Evolutionary conservation across 2,329 filamentous ascomycete species (phyloP).

Genomic region (Aspergillus sp.): DNA sequence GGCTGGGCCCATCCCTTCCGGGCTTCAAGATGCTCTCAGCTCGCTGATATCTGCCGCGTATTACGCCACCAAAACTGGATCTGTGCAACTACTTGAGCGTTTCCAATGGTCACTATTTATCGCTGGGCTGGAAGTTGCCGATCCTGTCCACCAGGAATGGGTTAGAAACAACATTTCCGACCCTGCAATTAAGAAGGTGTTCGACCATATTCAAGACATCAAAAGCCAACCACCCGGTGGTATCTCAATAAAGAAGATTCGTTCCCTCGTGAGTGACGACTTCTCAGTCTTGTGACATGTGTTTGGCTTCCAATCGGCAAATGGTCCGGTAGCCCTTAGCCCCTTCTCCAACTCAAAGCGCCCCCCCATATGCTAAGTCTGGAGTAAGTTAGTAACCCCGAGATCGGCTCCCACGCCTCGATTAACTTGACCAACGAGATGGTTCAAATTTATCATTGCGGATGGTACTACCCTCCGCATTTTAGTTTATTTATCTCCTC

Average conservation of each 20-base stretch:
- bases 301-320: background rate
- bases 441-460: background rate
- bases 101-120: conserved; percentile 16
- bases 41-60: conserved; percentile 5
- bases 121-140: conserved; percentile 6
- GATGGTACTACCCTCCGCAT: background rate
- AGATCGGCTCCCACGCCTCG: conserved; percentile 4
- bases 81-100: conserved; percentile 12
- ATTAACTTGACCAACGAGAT: conserved; percentile 7
- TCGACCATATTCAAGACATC: background rate
- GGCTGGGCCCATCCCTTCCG: background rate
- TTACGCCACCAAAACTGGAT: conserved; percentile 1
- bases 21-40: background rate
- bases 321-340: too few relatives aligned
- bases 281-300: background rate
- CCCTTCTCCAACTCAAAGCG: too few relatives aligned
- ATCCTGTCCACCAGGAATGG: conserved; percentile 13
- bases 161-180: conserved; percentile 9
- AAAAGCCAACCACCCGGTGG: background rate
- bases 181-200: conserved; percentile 4
- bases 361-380: too few relatives aligned
- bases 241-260: conserved; percentile 7
- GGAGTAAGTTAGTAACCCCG: background rate
- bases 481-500: background rate
- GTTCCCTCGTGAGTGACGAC: background rate